Conservation (phyloP, 768 basidiomycete species). For the Russula virescens region DNA sequence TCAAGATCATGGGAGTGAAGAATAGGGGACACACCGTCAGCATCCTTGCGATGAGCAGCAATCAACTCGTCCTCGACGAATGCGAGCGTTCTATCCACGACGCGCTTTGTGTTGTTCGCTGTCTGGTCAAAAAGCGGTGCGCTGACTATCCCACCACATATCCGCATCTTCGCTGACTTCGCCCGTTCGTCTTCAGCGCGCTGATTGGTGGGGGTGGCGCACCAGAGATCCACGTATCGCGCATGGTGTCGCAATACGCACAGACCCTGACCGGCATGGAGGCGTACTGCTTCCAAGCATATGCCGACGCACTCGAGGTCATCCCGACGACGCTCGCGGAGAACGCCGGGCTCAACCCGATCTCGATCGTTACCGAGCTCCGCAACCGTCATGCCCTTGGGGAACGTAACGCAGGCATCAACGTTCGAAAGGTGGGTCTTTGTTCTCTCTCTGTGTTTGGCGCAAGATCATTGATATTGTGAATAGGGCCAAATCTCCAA, state of each 20-base stretch:
- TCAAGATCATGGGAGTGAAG: conserved; percentile 91
- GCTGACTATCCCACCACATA: conserved; percentile 23
- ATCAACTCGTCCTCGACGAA: conserved; percentile 91
- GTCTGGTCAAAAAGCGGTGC: conserved; percentile 96
- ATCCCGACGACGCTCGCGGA: conserved; percentile 97
- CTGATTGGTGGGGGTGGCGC: conserved; percentile 96
- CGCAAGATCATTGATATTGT: not conserved
- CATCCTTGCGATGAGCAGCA: conserved; percentile 91
- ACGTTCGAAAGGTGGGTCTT: conserved; percentile 81
- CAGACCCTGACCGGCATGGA: conserved; percentile 97
- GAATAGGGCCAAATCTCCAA: conserved; percentile 92
- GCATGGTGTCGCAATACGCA: conserved; percentile 82
- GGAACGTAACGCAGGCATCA: conserved; percentile 93
- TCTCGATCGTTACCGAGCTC: conserved; percentile 95
- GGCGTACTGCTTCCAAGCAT: conserved; percentile 98
- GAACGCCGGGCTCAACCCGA: conserved; percentile 97
- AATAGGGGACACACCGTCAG: conserved; percentile 92
- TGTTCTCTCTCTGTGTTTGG: not conserved
- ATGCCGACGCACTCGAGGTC: conserved; percentile 95
- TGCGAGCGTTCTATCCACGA: conserved; percentile 97
- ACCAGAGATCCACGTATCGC: conserved; percentile 95
- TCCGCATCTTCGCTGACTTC: not conserved
- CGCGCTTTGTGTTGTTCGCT: conserved; percentile 96
- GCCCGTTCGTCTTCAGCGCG: conserved; percentile 45
- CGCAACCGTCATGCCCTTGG: conserved; percentile 95